Evolutionary conservation across 2,329 filamentous ascomycete genomes (phyloP).

Genomic region (Colletotrichum theobromicola): DNA sequence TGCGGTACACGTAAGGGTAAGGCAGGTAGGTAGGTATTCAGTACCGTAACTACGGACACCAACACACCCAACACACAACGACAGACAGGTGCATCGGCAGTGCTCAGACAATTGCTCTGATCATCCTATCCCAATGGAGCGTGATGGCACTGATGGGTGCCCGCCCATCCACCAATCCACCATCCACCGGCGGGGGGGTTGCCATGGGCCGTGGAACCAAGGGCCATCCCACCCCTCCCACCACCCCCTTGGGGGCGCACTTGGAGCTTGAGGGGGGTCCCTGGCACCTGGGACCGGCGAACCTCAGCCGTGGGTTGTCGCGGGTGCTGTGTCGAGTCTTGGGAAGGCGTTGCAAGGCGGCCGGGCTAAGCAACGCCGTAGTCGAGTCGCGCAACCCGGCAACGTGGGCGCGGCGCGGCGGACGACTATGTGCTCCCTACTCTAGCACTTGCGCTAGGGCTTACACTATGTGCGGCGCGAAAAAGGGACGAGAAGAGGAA

Average conservation of each 20-base stretch:
- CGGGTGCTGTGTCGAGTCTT: not conserved
- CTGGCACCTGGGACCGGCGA: not conserved
- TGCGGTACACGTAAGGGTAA: not conserved
- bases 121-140: conserved; percentile 16
- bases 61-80: not conserved
- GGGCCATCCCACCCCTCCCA: not conserved
- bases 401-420: conserved; percentile 13
- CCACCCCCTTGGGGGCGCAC: not conserved
- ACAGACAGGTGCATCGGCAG: conserved; percentile 13
- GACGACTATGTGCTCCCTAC: conserved; percentile 1
- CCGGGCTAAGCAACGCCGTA: not conserved
- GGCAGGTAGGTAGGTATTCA: too few species aligned
- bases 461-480: not conserved
- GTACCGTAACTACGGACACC: not conserved
- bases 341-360: not conserved
- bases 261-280: not conserved
- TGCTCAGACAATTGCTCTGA: conserved; percentile 19
- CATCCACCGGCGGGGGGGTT: not conserved
- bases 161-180: not conserved
- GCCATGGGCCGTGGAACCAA: not conserved
- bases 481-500: not conserved
- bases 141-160: conserved; percentile 11
- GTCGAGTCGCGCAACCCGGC: conserved; percentile 9
- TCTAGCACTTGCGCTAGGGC: conserved; percentile 6
- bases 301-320: not conserved